Base-by-base conservation (phyloP, 768 basidiomycete species). In the Termitomyces sp. region DNA sequence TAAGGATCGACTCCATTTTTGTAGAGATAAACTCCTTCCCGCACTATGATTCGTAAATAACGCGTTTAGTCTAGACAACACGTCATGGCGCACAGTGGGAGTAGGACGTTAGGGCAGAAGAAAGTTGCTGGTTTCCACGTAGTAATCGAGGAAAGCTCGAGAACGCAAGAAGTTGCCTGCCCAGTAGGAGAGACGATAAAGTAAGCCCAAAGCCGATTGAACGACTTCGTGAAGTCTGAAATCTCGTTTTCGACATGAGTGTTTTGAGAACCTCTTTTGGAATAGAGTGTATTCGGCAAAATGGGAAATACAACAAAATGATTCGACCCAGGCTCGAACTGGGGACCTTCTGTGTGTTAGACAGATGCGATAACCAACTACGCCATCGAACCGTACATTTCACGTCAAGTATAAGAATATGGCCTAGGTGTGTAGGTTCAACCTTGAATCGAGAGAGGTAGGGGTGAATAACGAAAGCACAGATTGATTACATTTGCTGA, bases 11-110 rank as follows among this genome's bases (percentile, higher is more conserved):
- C 73, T n/a, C 83, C 85, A 71, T 89, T 75, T 41, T 79, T 74
- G 59, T 86, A 86, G 16, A 98, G 79, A 71, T 86, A 93, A 5
- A 96, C 78, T 17, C 94, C 95, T 71, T 98, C 96, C 66, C 85
- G 84, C 57, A 98, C 96, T 98, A 35, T 12, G 16, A 41, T 44
- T 59, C 42, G 48, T 51, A 19, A 59, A 56, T 63, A 50, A 44
- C 23, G 34, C 19, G 17, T 30, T 17, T 35, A 21, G 10, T 12
- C 23, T 40, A n/a, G 60, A 46, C 4, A 48, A 48, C 27, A 35
- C n/a, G 55, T 39, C 14, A 21, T n/a, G 41, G 74, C 89, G 69
- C 63, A 94, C 94, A 75, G 62, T 89, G 83, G 19, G 84, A 73
- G 67, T 88, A 88, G 9, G 89, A 86, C 5, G 91, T 92, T 65